A percentile compares a stretch with the other conserved stretches of the same genome.
Conservation (phyloP, 306 rosid genomes). For the Sicyos baderoa region DNA sequence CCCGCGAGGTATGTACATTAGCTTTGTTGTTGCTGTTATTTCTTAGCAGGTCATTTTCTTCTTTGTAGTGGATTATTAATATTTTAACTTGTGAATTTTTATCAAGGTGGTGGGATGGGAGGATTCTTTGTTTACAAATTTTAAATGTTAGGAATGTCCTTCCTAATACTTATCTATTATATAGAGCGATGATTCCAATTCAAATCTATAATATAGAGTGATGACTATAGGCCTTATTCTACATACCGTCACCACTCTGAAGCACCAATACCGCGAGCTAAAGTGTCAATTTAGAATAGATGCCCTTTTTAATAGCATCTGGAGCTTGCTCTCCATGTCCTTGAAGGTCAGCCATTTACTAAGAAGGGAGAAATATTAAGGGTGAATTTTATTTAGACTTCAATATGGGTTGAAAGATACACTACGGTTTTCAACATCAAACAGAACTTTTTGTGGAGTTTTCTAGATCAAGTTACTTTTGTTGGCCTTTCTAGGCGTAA, state of each 20-base stretch:
- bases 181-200: too few species aligned
- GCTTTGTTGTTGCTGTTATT: not conserved
- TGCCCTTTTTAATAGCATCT: not conserved
- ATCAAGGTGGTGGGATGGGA: not conserved
- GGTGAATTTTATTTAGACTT: not conserved
- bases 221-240: not conserved
- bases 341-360: not conserved
- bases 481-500: not conserved
- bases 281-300: not conserved
- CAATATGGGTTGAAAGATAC: not conserved
- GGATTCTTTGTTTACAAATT: not conserved
- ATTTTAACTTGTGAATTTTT: not conserved
- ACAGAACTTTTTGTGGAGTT: not conserved
- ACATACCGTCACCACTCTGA: not conserved
- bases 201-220: not conserved
- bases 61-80: slow-evolving; percentile 12
- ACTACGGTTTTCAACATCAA: not conserved
- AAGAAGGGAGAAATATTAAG: not conserved
- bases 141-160: not conserved
- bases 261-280: not conserved
- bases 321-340: not conserved
- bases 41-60: slow-evolving; percentile 1
- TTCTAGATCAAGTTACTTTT: not conserved
- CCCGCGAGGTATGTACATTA: slow-evolving; percentile 68
- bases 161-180: not conserved